phyloP scores from a whole-genome alignment of 2,329 filamentous ascomycete genomes.

The Fonsecaea nubica region DNA sequence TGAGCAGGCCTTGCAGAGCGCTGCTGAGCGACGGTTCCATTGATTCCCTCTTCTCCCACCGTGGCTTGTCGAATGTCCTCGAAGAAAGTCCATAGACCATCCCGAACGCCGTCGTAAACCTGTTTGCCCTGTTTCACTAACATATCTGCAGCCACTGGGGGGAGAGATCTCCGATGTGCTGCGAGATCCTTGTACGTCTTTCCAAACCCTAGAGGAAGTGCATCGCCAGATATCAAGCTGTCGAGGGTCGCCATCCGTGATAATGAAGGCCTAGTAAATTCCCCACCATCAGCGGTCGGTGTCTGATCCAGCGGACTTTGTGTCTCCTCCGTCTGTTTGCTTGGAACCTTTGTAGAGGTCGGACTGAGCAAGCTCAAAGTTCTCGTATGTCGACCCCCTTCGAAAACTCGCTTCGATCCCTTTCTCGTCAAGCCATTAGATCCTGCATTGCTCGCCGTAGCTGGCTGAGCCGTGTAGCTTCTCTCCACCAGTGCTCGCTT shows the following conservation, averaged over 20 bases:
- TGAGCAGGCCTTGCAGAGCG: constrained; percentile 44
- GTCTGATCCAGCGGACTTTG: neutral
- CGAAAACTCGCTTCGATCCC: constrained; percentile 68
- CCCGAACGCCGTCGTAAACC: constrained; percentile 85
- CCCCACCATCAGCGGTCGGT: constrained; percentile 4
- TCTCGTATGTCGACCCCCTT: constrained; percentile 65
- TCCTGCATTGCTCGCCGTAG: neutral
- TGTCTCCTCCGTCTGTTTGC: neutral
- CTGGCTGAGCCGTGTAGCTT: constrained; percentile 5
- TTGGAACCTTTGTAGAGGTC: constrained; percentile 20
- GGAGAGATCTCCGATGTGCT: constrained; percentile 51
- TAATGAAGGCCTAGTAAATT: constrained; percentile 13
- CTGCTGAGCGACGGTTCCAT: constrained; percentile 47
- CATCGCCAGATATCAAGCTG: constrained; percentile 37
- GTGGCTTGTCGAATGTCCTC: constrained; percentile 95
- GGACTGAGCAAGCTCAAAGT: constrained; percentile 75
- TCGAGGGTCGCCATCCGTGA: constrained; percentile 34
- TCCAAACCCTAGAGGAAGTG: constrained; percentile 36
- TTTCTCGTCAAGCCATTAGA: constrained; percentile 34
- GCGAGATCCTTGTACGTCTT: constrained; percentile 47
- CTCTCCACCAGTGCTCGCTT: constrained; percentile 34
- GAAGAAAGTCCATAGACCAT: constrained; percentile 91
- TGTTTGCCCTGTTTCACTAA: constrained; percentile 69
- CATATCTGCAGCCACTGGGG: constrained; percentile 57
- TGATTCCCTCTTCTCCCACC: constrained; percentile 88